These are phyloP conservation scores for Fremontodendron californicum DNA, from an alignment of 345 rosid genomes.

Conservation along the genomic window DNA sequence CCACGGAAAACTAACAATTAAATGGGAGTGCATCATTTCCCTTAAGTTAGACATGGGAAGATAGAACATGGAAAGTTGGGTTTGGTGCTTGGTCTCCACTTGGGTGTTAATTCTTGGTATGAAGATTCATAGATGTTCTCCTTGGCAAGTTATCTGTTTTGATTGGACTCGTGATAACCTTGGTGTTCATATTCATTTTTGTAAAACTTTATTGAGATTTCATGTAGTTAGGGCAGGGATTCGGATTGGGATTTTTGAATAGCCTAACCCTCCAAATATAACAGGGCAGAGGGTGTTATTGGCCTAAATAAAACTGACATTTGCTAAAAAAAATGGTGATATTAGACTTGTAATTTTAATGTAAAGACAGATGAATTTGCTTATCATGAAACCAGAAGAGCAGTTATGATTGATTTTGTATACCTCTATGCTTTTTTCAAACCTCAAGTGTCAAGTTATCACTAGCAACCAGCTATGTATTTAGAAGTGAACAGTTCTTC, in stretches of 20 bases:
- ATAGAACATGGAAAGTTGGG: not conserved
- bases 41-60: too few relatives aligned
- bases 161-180: not conserved
- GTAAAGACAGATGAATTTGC: not conserved
- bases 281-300: not conserved
- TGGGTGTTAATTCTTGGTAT: not conserved
- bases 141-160: too few relatives aligned
- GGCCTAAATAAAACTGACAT: not conserved
- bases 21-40: too few relatives aligned
- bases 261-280: not conserved
- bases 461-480: too few relatives aligned
- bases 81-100: not conserved
- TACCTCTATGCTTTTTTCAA: too few relatives aligned
- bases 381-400: not conserved
- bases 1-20: not conserved
- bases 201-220: not conserved
- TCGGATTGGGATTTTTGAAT: not conserved
- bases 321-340: not conserved
- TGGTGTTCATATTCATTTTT: not conserved
- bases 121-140: not conserved
- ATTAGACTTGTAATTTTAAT: not conserved
- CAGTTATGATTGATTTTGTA: too few relatives aligned
- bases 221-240: not conserved
- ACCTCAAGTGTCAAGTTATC: too few relatives aligned
- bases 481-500: too few relatives aligned